Evolutionary conservation across 768 basidiomycete genomes (phyloP).

Genomic region (Cubamyces lactineus): DNA sequence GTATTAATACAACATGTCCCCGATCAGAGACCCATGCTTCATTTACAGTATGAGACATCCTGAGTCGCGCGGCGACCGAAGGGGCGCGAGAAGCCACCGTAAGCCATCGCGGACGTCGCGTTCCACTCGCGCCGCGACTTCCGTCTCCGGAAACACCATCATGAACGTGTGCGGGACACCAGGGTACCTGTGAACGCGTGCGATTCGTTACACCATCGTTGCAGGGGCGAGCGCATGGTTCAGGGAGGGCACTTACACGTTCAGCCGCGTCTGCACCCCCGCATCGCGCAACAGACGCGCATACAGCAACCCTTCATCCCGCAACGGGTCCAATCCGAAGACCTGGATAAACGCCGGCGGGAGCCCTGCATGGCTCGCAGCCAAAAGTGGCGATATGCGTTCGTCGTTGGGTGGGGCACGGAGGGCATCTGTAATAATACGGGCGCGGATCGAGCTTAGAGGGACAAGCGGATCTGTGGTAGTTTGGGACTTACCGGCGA

Average conservation of each 20-base stretch:
- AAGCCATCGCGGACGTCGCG: not conserved
- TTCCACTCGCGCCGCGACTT: not conserved
- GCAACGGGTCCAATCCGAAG: slow-evolving; percentile 26
- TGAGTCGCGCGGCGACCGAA: not conserved
- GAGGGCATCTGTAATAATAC: not conserved
- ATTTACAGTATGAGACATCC: not conserved
- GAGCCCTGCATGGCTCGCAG: slow-evolving; percentile 15
- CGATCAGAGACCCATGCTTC: not conserved
- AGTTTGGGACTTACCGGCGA: slow-evolving; percentile 1
- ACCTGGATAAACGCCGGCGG: slow-evolving; percentile 24
- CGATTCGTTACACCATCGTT: not conserved
- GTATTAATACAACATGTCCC: no score
- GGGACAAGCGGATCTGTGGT: not conserved
- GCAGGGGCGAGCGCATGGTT: not conserved
- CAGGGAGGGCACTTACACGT: slow-evolving; percentile 13
- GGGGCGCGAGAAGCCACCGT: not conserved
- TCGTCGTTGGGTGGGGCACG: slow-evolving; percentile 8
- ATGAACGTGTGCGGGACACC: slow-evolving; percentile 1
- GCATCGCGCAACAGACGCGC: slow-evolving; percentile 22
- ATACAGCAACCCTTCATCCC: slow-evolving; percentile 27
- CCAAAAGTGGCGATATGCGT: slow-evolving; percentile 11
- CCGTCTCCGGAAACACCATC: slow-evolving; percentile 3
- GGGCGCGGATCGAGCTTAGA: not conserved
- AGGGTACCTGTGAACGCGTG: not conserved
- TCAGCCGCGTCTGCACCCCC: slow-evolving; percentile 15